Percentiles rank a stretch among this genome's conserved stretches.
Conservation (phyloP, 768 basidiomycete genomes). For the Boletus vinaceobasis region DNA sequence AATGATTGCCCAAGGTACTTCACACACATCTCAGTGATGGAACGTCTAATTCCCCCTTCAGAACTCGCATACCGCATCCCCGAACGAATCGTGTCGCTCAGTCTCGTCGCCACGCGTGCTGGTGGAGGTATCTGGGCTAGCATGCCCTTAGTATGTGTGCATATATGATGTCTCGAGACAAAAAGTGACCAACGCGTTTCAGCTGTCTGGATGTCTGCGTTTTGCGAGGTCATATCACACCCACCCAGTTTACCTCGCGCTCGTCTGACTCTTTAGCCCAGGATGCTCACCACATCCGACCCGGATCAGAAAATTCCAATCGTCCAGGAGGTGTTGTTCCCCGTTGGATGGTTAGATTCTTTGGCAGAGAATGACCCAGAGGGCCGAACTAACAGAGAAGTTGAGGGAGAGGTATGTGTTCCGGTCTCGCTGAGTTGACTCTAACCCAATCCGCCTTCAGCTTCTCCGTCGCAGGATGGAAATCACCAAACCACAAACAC, state of each 20-base stretch:
- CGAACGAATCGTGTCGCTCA: slow-evolving; percentile 61
- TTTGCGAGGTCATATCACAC: slow-evolving; percentile 32
- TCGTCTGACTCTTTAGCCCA: slow-evolving; percentile 23
- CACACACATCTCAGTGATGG: neutral
- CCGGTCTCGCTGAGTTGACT: neutral
- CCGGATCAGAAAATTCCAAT: slow-evolving; percentile 46
- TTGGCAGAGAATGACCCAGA: slow-evolving; percentile 49
- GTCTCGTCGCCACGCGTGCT: slow-evolving; percentile 66
- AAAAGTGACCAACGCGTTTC: neutral
- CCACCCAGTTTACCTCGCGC: neutral
- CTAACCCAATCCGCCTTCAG: slow-evolving; percentile 31
- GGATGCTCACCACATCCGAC: slow-evolving; percentile 37
- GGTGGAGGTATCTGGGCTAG: slow-evolving; percentile 58
- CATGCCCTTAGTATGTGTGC: slow-evolving; percentile 54
- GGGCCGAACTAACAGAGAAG: slow-evolving; percentile 61
- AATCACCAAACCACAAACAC: slow-evolving; percentile 54
- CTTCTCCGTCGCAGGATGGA: slow-evolving; percentile 41
- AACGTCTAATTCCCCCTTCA: slow-evolving; percentile 25
- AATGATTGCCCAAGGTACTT: slow-evolving; percentile 75
- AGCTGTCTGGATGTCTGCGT: slow-evolving; percentile 41
- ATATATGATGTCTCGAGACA: neutral
- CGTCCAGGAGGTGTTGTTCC: slow-evolving; percentile 57
- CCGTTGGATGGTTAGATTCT: slow-evolving; percentile 56
- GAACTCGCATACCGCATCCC: slow-evolving; percentile 69
- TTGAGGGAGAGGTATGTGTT: slow-evolving; percentile 50